These are phyloP conservation scores for Aspergillus aculeatinus DNA, from an alignment of 2,329 filamentous ascomycete genomes.

Conservation along the genomic window DNA sequence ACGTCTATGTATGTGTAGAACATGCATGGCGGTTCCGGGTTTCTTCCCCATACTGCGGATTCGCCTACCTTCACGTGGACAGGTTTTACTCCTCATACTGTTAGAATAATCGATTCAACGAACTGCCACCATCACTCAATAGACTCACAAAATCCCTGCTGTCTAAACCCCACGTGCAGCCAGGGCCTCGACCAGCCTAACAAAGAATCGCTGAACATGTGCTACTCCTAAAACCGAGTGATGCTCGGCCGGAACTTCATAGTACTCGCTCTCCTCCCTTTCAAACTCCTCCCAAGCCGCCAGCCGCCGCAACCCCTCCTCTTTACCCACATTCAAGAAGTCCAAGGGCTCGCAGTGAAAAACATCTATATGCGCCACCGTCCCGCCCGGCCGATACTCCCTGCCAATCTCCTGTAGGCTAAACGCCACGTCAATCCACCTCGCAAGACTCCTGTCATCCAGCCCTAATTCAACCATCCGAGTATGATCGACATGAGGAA, in stretches of 20 bases:
- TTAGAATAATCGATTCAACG: no score
- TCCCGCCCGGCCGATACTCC: constrained; percentile 47
- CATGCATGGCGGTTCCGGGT: no score
- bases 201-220: no score
- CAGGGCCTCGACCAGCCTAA: no score
- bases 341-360: constrained; percentile 31
- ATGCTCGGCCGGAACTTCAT: neutral
- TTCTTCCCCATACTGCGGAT: no score
- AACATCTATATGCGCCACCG: constrained; percentile 41
- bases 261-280: neutral
- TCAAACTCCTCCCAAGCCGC: neutral
- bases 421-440: constrained; percentile 37
- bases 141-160: no score
- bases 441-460: constrained; percentile 24
- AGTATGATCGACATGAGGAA: constrained; percentile 2
- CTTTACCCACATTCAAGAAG: constrained; percentile 18
- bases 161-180: neutral
- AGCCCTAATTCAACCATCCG: constrained; percentile 21
- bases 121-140: no score
- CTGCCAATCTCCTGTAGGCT: constrained; percentile 39
- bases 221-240: no score
- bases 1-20: no score
- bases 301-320: constrained; percentile 2
- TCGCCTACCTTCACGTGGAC: no score
- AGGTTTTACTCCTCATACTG: no score